Base-by-base conservation (phyloP, 1,284 basidiomycete species). In the Fomitopsis pinicola region DNA sequence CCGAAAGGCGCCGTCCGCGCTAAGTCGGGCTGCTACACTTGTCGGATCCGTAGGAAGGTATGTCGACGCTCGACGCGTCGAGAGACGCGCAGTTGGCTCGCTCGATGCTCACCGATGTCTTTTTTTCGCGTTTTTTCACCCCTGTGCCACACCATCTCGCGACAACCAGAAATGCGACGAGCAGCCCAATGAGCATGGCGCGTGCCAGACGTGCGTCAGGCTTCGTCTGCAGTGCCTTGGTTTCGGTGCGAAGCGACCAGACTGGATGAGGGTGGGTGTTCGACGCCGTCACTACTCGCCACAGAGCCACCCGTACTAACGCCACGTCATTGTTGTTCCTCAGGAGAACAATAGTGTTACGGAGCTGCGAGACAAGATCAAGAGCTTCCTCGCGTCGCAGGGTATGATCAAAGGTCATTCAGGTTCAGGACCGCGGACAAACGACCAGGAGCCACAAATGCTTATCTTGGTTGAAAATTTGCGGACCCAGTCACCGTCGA, bases 341-440 rank as follows among this genome's bases (percentile, higher is more conserved):
- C 67, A 91, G 89, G 88, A 91, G 72, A 86, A 78, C 69, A 82
- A 83, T 66, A 87, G 84, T 64, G 88, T 91, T 10, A 71, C 80
- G 33, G 82, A 83, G 64, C 75, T 91, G 52, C 81, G 89, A 60
- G 88, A 89, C 66, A 88, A 85, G 74, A 92, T 92, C 69, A 92
- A 92, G 76, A 75, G 75, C 2, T 89, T 89, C 70, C 81, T 92
- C 42, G 88, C 88, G 0, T 82, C 87, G 0, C 88, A 92, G 71
- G 89, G 89, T 60, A 89, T 92, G 88, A 91, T 92, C 74, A 92
- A 92, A 73, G 90, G 90, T 44, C 90, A 92, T 69, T 87, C 90
- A 30, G 87, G 86, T 59, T 77, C 86, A 40, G 85, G 83, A 1
- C 79, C 85, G 42, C 85, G 86, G 42, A 73, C 76, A 28, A 68